Base-by-base conservation (phyloP, 1,139 yeast genomes). In the Cylindricascospora bacillispora region DNA sequence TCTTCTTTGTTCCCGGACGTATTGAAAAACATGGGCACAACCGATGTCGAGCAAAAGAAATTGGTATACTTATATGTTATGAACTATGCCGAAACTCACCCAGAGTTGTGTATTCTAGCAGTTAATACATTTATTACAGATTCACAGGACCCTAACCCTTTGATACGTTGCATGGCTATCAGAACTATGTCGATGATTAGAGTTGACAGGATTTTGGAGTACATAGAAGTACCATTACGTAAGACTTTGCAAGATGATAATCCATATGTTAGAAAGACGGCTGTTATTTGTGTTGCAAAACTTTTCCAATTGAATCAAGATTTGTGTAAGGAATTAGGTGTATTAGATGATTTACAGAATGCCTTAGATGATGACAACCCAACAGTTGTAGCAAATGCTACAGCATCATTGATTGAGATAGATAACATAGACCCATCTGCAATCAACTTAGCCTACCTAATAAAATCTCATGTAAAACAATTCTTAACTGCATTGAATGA, bases 161-260 rank as follows among this genome's bases (percentile, higher is more conserved):
- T 92, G 48, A 86, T 92, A 19, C 67, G 98, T 35, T 95, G 98
- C 1, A 68, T 92, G 56, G 97, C 99, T 0, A 86, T 92, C 36
- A 70, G 98, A 49, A 92, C 99, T 9, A 92, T 92, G 99, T 97
- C 98, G 1, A 89, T 97, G 60, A 85, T 92, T 32, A 63, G 98
- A 28, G 98, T 92, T 16, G 92, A 81, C 47, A 85, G 80, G 56
- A 86, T 92, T 75, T 83, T 85, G 25, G 97, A 86, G 52, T 89
- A 92, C 52, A 74, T 92, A 73, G 92, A 85, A 41, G 74, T 79
- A 18, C 98, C 98, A 0, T 63, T 92, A 39, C 74, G 76, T 43
- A 69, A 82, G 47, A 86, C 97, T 1, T 62, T 92, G 42, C 67
- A 67, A 38, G 98, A 89, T 56, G 97, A 85, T 46, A 86, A 86